Conservation (phyloP, 352 stramenopile genomes). For the Thraustochytrium sp. region DNA sequence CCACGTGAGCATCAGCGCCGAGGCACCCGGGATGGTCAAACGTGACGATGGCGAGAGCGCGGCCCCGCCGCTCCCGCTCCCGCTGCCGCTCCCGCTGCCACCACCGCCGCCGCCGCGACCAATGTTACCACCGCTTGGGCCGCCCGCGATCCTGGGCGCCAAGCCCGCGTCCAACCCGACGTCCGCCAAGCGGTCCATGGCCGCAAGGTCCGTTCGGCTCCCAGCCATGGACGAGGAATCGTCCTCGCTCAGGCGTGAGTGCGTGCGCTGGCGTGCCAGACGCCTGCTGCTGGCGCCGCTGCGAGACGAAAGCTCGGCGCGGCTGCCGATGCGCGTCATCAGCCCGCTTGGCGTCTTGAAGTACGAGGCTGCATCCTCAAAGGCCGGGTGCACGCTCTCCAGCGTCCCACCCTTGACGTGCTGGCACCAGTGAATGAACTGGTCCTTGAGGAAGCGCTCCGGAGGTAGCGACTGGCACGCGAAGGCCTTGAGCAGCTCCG, state of each 20-base stretch:
- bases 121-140: too few relatives aligned
- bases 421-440: constrained; percentile 19
- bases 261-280: background rate
- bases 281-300: too few relatives aligned
- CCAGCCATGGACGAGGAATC: background rate
- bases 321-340: too few relatives aligned
- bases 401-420: background rate
- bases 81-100: background rate
- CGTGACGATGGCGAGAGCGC: background rate
- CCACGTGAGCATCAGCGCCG: background rate
- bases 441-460: constrained; percentile 26
- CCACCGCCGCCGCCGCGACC: background rate
- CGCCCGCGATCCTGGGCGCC: too few relatives aligned
- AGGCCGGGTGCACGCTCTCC: constrained; percentile 13
- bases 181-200: too few relatives aligned
- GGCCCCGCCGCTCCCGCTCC: background rate
- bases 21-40: constrained; percentile 31
- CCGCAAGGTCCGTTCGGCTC: background rate
- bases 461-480: constrained; percentile 27
- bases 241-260: background rate
- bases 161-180: too few relatives aligned
- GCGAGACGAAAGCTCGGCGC: background rate
- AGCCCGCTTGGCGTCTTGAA: background rate
- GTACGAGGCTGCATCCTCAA: background rate
- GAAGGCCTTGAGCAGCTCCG: constrained; percentile 37